Conservation (phyloP, 768 basidiomycete species). For the Cystobasidium onofrii region DNA sequence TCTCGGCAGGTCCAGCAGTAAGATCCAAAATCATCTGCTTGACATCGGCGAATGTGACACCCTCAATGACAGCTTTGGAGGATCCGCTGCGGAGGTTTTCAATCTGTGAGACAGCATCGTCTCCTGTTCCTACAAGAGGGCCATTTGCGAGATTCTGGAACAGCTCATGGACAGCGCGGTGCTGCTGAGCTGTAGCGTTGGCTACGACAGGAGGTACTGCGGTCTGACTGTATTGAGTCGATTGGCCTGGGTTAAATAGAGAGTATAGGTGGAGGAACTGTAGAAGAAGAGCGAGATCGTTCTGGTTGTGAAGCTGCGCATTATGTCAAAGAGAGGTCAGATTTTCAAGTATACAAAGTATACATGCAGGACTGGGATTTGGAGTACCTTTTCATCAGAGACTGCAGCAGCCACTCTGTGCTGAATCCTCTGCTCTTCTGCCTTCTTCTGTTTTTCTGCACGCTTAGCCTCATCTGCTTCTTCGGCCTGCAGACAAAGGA, state of each 20-base stretch:
- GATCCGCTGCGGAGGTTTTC: slow-evolving; percentile 30
- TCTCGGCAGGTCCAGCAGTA: slow-evolving; percentile 34
- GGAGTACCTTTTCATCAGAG: slow-evolving; percentile 35
- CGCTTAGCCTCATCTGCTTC: slow-evolving; percentile 39
- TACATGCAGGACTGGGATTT: background rate
- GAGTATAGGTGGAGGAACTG: slow-evolving; percentile 43
- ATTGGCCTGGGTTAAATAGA: slow-evolving; percentile 34
- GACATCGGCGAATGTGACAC: slow-evolving; percentile 39
- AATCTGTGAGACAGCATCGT: slow-evolving; percentile 39
- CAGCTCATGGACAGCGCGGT: slow-evolving; percentile 38
- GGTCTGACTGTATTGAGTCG: slow-evolving; percentile 32
- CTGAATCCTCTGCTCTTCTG: slow-evolving; percentile 37
- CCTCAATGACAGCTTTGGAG: slow-evolving; percentile 36
- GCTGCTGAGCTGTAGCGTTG: slow-evolving; percentile 39
- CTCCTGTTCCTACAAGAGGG: slow-evolving; percentile 32
- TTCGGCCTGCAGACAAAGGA: slow-evolving; percentile 33
- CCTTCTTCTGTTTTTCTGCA: background rate
- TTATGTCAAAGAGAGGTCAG: too few relatives aligned
- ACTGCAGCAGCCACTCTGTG: slow-evolving; percentile 37
- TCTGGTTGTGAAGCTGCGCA: slow-evolving; percentile 32
- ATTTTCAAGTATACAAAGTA: too few relatives aligned
- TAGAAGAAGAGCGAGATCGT: slow-evolving; percentile 37
- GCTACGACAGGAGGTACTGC: slow-evolving; percentile 37
- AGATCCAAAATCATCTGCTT: slow-evolving; percentile 39
- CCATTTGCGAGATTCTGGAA: slow-evolving; percentile 38